Percentiles rank a stretch among this genome's conserved stretches.
phyloP scores from a whole-genome alignment of 495 filamentous ascomycete species.

The Patellaria atrata region DNA sequence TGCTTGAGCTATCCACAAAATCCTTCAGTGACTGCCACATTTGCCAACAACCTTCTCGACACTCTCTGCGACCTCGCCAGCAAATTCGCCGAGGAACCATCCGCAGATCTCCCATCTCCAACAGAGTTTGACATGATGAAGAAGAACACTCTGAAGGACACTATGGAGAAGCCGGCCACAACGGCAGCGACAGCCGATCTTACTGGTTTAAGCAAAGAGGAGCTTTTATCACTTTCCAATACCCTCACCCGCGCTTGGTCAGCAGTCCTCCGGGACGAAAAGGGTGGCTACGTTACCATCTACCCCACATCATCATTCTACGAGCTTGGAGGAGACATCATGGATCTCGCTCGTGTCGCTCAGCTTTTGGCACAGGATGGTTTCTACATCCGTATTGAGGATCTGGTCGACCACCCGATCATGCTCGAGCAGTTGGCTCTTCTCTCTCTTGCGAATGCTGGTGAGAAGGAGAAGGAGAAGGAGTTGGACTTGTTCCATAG shows the following conservation, averaged over 20 bases:
- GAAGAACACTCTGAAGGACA: constrained; percentile 2
- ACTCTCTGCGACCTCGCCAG: constrained; percentile 36
- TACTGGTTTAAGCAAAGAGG: constrained; percentile 29
- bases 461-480: constrained; percentile 10
- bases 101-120: constrained; percentile 31
- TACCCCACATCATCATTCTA: constrained; percentile 39
- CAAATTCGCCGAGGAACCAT: constrained; percentile 33
- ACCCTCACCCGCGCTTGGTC: constrained; percentile 37
- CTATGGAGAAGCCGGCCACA: constrained; percentile 7
- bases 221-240: constrained; percentile 34
- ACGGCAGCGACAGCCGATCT: neutral
- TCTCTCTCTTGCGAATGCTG: constrained; percentile 27
- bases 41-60: constrained; percentile 33
- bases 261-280: constrained; percentile 31
- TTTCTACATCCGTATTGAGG: constrained; percentile 35
- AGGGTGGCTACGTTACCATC: constrained; percentile 19
- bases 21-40: constrained; percentile 28
- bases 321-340: constrained; percentile 38
- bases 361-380: constrained; percentile 37
- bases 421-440: constrained; percentile 38
- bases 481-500: too few species aligned
- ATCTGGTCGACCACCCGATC: constrained; percentile 35
- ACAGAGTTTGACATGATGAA: constrained; percentile 20
- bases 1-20: constrained; percentile 34
- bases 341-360: constrained; percentile 35